phyloP scores from a whole-genome alignment of 371 early-diverging fungal species.

The Syncephalastrum contaminatum region DNA sequence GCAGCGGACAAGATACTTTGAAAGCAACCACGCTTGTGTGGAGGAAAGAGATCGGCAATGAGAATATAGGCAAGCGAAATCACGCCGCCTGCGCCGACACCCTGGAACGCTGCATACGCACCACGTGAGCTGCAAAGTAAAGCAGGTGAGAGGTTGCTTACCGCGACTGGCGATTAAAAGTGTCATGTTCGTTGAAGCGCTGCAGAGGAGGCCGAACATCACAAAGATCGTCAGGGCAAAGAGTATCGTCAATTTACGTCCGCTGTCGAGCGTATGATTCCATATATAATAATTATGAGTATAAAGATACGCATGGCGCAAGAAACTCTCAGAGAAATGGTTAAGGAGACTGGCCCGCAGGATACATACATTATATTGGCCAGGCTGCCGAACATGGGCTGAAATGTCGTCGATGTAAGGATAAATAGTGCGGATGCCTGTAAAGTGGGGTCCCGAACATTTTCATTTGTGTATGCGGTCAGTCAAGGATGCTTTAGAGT shows the following conservation, averaged over 20 bases:
- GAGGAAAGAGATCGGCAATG: not conserved
- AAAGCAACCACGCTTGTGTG: not conserved
- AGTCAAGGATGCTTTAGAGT: not conserved
- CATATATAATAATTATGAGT: not conserved
- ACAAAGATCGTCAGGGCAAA: not conserved
- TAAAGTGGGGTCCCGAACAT: not conserved
- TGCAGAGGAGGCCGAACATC: not conserved
- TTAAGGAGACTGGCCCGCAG: not conserved
- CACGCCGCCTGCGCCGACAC: not conserved
- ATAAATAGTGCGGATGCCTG: not conserved
- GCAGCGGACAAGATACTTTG: not conserved
- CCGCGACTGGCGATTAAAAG: not conserved
- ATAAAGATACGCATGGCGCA: not conserved
- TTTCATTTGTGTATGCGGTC: not conserved
- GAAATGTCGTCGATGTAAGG: not conserved
- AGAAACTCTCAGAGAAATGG: not conserved
- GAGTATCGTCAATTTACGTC: not conserved
- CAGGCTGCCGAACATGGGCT: conserved; percentile 1
- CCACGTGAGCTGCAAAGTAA: not conserved
- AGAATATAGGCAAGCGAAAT: not conserved
- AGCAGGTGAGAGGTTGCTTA: not conserved
- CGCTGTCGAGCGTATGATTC: not conserved
- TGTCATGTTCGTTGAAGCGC: not conserved
- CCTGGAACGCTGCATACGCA: not conserved
- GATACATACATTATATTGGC: not conserved